Conservation (phyloP, 306 rosid species). For the Cicer bijugum region DNA sequence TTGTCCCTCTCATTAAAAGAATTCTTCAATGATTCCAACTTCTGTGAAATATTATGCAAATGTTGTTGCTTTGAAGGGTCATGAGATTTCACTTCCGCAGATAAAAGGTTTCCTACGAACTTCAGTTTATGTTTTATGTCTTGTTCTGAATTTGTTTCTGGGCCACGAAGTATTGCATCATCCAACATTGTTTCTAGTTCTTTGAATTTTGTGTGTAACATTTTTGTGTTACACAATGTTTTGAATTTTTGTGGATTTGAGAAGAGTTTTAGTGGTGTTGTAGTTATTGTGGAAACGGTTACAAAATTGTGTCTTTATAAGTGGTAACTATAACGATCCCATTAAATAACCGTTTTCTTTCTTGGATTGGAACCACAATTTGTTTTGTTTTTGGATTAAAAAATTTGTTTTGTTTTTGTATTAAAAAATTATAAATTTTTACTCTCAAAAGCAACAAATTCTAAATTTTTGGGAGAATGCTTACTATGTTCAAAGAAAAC, state of each 20-base stretch:
- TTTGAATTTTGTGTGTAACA: constrained; percentile 49
- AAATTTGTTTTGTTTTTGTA: too few species aligned
- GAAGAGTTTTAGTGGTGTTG: not conserved
- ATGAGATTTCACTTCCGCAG: constrained; percentile 52
- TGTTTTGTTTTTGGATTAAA: too few species aligned
- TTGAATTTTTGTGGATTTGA: not conserved
- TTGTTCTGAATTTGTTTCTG: constrained; percentile 14
- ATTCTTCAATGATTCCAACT: constrained; percentile 38
- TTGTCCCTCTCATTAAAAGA: constrained; percentile 39
- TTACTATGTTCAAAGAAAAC: too few species aligned
- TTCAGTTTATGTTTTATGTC: constrained; percentile 46
- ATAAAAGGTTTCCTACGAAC: constrained; percentile 46
- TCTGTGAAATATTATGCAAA: constrained; percentile 36
- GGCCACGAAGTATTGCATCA: constrained; percentile 18
- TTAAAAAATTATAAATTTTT: too few species aligned
- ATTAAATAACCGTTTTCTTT: constrained; percentile 15
- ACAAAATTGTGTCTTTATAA: not conserved
- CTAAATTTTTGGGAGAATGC: too few species aligned
- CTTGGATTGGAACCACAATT: not conserved
- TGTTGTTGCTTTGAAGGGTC: constrained; percentile 44
- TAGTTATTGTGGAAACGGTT: not conserved
- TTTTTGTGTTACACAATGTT: not conserved
- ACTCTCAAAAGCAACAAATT: too few species aligned
- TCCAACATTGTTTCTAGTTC: constrained; percentile 48
- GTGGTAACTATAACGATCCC: not conserved